Evolutionary conservation across 345 rosid genomes (phyloP).

Genomic region (Acer campestre): DNA sequence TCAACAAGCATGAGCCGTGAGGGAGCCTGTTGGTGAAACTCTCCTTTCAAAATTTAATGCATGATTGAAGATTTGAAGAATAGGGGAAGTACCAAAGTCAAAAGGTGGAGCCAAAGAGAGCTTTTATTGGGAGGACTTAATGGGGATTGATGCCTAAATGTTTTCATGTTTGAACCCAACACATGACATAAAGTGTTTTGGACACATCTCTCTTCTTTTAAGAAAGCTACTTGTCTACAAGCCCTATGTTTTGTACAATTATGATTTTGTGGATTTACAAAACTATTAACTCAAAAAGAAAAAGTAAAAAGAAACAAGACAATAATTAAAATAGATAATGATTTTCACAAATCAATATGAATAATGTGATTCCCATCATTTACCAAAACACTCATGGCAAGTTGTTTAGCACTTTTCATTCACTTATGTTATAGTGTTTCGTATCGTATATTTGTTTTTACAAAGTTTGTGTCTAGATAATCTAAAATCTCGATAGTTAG

Average conservation of each 20-base stretch:
- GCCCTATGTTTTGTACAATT: background rate
- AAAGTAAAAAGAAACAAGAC: too few relatives aligned
- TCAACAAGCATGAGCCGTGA: background rate
- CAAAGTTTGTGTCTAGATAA: too few relatives aligned
- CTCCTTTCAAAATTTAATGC: background rate
- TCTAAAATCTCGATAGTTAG: too few relatives aligned
- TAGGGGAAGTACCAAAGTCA: background rate
- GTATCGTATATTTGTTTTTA: too few relatives aligned
- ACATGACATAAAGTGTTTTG: background rate
- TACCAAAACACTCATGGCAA: too few relatives aligned
- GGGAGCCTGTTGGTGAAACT: background rate
- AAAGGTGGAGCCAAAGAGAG: background rate
- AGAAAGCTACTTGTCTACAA: constrained; percentile 3
- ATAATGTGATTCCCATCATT: too few relatives aligned
- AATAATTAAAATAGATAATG: background rate
- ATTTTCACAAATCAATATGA: too few relatives aligned
- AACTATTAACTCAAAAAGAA: background rate
- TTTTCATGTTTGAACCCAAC: background rate
- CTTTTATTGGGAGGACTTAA: background rate
- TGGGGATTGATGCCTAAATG: constrained; percentile 5
- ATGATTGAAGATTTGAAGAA: constrained; percentile 8
- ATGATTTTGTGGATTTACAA: background rate
- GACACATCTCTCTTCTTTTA: constrained; percentile 11
- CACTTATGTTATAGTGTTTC: too few relatives aligned
- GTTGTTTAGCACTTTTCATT: too few relatives aligned